Conservation (phyloP, 305 asterid species). For the Fraxinus greggii region DNA sequence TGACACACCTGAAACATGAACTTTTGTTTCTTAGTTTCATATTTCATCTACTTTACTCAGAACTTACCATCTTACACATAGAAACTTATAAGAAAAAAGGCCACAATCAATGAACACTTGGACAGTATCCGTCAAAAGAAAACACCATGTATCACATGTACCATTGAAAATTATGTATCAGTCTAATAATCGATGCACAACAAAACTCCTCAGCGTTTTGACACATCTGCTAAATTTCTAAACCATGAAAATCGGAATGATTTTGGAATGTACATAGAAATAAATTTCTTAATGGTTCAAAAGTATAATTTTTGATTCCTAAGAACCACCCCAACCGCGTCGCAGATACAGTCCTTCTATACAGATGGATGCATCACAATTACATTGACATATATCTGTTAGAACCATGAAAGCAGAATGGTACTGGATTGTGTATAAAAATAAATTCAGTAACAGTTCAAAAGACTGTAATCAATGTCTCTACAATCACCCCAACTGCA, state of each 20-base stretch:
- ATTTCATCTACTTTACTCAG: conserved; percentile 1
- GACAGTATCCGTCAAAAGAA: background rate
- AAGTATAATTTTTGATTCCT: background rate
- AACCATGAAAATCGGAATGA: background rate
- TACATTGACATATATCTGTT: background rate
- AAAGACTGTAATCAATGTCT: background rate
- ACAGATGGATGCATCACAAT: background rate
- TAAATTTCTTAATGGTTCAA: conserved; percentile 1
- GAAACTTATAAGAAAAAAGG: background rate
- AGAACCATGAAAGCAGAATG: background rate
- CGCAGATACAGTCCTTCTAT: background rate
- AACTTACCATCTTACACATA: background rate
- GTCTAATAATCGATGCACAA: background rate
- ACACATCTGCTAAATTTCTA: background rate
- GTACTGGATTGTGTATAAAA: background rate
- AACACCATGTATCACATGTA: background rate
- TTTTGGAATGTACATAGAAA: background rate
- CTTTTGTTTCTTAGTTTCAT: conserved; percentile 18
- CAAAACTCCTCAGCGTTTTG: background rate
- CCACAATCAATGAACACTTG: background rate
- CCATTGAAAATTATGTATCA: background rate
- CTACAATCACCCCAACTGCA: background rate
- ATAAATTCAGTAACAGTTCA: background rate
- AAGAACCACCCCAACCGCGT: conserved; percentile 3
- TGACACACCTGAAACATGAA: conserved; percentile 70